Conservation (phyloP, 192 early-diverging fungal species). For the Jimgerdemannia lactiflua region DNA sequence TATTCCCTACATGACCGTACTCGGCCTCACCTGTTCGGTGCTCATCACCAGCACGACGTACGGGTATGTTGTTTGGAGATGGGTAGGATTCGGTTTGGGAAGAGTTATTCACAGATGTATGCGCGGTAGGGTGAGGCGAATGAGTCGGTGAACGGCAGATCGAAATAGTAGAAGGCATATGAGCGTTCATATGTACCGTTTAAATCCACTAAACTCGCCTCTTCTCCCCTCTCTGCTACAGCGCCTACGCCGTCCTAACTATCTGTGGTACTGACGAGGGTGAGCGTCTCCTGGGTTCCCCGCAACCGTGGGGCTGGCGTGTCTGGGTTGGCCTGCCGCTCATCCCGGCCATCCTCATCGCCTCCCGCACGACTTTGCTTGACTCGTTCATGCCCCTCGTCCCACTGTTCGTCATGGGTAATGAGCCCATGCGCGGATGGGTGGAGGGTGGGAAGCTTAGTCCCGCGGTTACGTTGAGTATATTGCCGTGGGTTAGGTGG, state of each 20-base stretch:
- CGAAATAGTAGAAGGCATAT: no score
- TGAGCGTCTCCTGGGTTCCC: conserved; percentile 47
- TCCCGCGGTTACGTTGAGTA: conserved; percentile 57
- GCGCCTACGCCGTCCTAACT: conserved; percentile 63
- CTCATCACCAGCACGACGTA: conserved; percentile 65
- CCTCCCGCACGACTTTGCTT: conserved; percentile 53
- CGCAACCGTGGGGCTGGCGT: conserved; percentile 57
- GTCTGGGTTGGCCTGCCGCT: conserved; percentile 54
- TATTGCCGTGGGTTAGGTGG: conserved; percentile 59
- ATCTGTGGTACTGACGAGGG: conserved; percentile 65
- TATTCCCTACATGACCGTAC: conserved; percentile 59
- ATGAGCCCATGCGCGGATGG: conserved; percentile 47
- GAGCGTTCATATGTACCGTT: no score
- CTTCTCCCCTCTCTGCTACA: conserved; percentile 1
- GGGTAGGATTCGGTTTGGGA: no score
- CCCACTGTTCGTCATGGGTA: conserved; percentile 50
- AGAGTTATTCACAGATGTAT: no score
- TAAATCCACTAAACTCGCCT: no score
- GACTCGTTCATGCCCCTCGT: conserved; percentile 62
- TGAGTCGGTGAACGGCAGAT: no score
- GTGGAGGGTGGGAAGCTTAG: conserved; percentile 46
- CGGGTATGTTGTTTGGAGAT: conserved; percentile 27
- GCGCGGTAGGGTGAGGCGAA: no score
- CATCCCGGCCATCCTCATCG: conserved; percentile 56
- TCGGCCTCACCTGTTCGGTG: conserved; percentile 58